Base-by-base conservation (phyloP, 2,329 filamentous ascomycete species). In the Coniochaeta hoffmannii region DNA sequence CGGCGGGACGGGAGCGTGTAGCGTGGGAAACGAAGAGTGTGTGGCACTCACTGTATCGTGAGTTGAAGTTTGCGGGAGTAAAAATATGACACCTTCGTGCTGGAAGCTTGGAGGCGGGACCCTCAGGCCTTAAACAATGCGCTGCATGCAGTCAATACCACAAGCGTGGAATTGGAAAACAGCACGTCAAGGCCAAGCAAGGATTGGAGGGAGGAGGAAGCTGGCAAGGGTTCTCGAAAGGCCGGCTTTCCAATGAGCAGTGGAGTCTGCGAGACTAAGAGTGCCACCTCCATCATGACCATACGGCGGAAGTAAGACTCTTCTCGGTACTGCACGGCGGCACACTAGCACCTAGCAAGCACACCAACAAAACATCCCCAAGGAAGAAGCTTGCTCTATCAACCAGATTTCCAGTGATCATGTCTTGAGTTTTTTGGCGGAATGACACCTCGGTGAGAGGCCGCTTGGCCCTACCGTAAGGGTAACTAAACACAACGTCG, bases 1-100 rank as follows among this genome's bases (percentile, higher is more conserved):
- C 61, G 63, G 67, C 67, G 67, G 68, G 66, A 69, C 64, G 68
- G 66, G 63, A 65, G 60, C 49, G 49, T 51, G 49, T 51, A 51
- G 49, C 49, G 49, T 51, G 49, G 17, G 26, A 51, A 34, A 46
- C 41, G 41, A 51, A 19, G 49, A 51, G 58, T 56, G 58, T 59
- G 56, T 57, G 56, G 55, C 51, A 54, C 31, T 53, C 51, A 54
- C 31, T 53, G 34, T 53, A 36, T n/a, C n/a, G n/a, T 38, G 32
- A 36, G 50, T 35, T 24, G 44, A 15, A 26, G 31, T 31, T 28
- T 24, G 50, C 24, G 24, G 41, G 41, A 46, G 41, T 46, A 46
- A 46, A 32, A 46, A 46, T 46, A 46, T 28, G 24, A n/a, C 41
- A 46, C 41, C 41, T 32, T 28, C 24, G 41, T 46, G 41, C 41